These are phyloP conservation scores for Rhizoclosmatium globosum DNA, from an alignment of 192 early-diverging fungal genomes.

Conservation along the genomic window DNA sequence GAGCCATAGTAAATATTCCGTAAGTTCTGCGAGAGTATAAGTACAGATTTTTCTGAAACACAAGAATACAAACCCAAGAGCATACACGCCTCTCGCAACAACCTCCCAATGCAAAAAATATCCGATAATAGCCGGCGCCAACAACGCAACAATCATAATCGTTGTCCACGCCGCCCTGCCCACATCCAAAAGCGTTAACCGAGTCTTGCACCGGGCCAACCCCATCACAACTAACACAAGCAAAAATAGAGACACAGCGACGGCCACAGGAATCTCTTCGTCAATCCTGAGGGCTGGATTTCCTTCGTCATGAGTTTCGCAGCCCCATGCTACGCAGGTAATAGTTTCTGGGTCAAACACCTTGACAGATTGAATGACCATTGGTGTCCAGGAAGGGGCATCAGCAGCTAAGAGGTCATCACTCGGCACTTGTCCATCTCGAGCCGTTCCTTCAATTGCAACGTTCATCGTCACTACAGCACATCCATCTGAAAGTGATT, in stretches of 20 bases:
- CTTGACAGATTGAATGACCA: neutral
- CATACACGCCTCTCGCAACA: neutral
- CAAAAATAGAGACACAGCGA: neutral
- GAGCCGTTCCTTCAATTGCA: neutral
- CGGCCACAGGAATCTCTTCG: constrained; percentile 8
- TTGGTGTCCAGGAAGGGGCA: neutral
- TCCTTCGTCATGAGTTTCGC: neutral
- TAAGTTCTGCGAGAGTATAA: neutral
- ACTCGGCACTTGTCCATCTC: neutral
- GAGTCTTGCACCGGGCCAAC: neutral
- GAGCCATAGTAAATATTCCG: constrained; percentile 25
- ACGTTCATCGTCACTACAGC: neutral
- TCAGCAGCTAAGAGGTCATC: neutral
- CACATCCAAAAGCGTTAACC: neutral
- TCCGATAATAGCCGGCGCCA: constrained; percentile 3
- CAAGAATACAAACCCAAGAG: neutral
- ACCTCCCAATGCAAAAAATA: constrained; percentile 15
- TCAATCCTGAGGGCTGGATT: neutral
- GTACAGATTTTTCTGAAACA: neutral
- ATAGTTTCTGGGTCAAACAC: neutral
- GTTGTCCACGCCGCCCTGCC: neutral
- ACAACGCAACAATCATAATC: constrained; percentile 5
- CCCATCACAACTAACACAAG: neutral
- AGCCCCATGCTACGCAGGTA: neutral
- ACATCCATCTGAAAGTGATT: neutral